Base-by-base conservation (phyloP, 2,329 filamentous ascomycete genomes). In the Colletotrichum filicis region DNA sequence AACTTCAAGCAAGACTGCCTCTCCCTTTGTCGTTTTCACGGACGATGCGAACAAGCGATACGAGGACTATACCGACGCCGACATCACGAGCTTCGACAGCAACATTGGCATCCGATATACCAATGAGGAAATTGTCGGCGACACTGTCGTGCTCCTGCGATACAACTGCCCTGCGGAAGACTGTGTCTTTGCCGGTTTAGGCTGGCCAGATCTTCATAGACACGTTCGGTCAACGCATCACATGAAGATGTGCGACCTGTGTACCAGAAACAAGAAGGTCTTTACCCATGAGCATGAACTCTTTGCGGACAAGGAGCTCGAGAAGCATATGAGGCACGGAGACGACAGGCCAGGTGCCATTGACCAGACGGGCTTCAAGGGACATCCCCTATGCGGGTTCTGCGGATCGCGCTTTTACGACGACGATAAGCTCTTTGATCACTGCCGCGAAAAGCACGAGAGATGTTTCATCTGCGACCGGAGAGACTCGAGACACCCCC, bases 211-310 rank as follows among this genome's bases (percentile, higher is more conserved):
- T 74, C 80, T 89, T 65, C 87, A 89, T 76, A 85, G 95, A 77
- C 95, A 99, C 86, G 96, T 98, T 69, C 93, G 93, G 79, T 90
- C 87, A 65, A 90, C 89, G 71, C 97, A 99, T 85, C 88, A 92
- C 75, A 97, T 96, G 84, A 92, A 94, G 80, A 95, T 97, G 92
- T 97, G 94, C 82, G 95, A 98, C 82, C 87, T 98, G 12, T 98
- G 95, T 83, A 89, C 95, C 7, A 88, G 95, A 73, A 95, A 98
- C 86, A 99, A 99, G 84, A 98, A 98, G 80, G 95, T 98, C 42
- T 99, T 99, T 78, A 98, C 97, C 1, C 97, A 99, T 83, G 97
- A 99, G 83, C 97, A 99, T 80, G 94, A 97, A 75, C 88, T 99
- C 1, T 98, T 98, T 81, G 93, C 94, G 1, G 89, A 91, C 74